phyloP scores from a whole-genome alignment of 306 rosid species.

The Castanospermum australe region DNA sequence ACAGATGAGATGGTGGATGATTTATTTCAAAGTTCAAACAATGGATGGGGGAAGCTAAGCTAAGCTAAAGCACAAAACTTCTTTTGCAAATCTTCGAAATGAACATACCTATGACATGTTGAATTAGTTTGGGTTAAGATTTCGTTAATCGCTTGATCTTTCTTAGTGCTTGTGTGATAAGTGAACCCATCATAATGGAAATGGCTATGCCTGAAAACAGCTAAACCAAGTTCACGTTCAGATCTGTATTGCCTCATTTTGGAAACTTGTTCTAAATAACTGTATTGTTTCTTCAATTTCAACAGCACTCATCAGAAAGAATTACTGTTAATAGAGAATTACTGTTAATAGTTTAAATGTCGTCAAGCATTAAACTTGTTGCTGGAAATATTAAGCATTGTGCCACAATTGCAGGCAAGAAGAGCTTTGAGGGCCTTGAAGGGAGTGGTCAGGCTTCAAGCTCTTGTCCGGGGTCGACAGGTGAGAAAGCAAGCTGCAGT shows the following conservation, averaged over 20 bases:
- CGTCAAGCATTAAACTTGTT: background rate
- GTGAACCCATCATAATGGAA: background rate
- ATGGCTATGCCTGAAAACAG: background rate
- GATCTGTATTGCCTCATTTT: background rate
- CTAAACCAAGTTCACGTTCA: background rate
- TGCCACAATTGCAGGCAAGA: conserved; percentile 63
- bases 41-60: background rate
- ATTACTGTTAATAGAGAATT: no score
- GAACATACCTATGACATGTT: background rate
- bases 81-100: background rate
- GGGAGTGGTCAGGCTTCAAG: conserved; percentile 97
- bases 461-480: conserved; percentile 86
- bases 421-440: conserved; percentile 95
- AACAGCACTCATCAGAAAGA: background rate
- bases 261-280: background rate
- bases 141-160: background rate
- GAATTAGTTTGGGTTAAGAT: background rate
- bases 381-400: background rate
- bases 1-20: background rate
- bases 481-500: conserved; percentile 99
- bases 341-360: background rate
- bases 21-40: background rate
- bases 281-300: background rate
- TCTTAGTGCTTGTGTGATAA: background rate
- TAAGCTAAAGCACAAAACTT: background rate